phyloP scores from a whole-genome alignment of 2,329 filamentous ascomycete species.

The Rugonectria rugulosa region DNA sequence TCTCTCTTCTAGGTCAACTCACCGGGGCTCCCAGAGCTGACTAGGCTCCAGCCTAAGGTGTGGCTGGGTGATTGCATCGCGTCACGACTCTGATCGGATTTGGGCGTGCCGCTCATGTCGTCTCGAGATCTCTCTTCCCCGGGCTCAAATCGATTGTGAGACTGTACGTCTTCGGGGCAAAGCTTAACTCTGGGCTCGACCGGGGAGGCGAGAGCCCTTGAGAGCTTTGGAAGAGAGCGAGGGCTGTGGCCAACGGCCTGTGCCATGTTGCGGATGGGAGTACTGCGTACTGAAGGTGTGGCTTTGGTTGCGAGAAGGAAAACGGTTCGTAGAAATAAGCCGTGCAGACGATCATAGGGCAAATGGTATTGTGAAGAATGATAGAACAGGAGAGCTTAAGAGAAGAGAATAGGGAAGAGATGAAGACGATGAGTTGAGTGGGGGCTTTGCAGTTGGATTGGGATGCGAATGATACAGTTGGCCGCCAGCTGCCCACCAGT shows the following conservation, averaged over 20 bases:
- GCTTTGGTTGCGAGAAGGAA: background rate
- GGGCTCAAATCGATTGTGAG: background rate
- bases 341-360: background rate
- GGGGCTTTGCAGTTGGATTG: background rate
- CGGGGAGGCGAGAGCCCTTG: slow-evolving; percentile 24
- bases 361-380: background rate
- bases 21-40: slow-evolving; percentile 16
- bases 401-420: background rate
- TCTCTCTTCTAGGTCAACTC: slow-evolving; percentile 26
- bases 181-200: slow-evolving; percentile 22
- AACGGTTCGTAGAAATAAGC: background rate
- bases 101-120: background rate
- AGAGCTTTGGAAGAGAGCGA: slow-evolving; percentile 30
- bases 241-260: slow-evolving; percentile 18
- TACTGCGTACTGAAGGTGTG: background rate
- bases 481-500: too few species aligned
- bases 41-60: slow-evolving; percentile 19
- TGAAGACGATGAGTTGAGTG: background rate
- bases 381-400: background rate
- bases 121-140: background rate
- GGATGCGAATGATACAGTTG: background rate
- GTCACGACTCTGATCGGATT: background rate
- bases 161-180: slow-evolving; percentile 6
- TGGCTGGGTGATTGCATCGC: background rate
- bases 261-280: slow-evolving; percentile 25